phyloP scores from a whole-genome alignment of 2,329 filamentous ascomycete species.

The Paramyrothecium roridum region DNA sequence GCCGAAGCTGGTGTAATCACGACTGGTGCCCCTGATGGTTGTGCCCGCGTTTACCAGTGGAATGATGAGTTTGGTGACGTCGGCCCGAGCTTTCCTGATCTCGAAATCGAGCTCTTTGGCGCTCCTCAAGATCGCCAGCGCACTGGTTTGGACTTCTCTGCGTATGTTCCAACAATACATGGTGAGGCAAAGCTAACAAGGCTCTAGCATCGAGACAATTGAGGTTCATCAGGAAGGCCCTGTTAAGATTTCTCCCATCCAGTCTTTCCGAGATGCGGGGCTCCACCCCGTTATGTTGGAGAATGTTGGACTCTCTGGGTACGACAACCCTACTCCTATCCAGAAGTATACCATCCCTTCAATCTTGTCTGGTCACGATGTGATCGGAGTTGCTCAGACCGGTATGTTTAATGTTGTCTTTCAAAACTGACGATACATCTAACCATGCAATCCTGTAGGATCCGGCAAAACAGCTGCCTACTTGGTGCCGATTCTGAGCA shows the following conservation, averaged over 20 bases:
- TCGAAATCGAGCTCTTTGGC: slow-evolving; percentile 77
- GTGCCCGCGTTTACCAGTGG: slow-evolving; percentile 75
- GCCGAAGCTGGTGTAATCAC: neutral
- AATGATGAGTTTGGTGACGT: slow-evolving; percentile 83
- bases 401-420: slow-evolving; percentile 52
- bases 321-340: slow-evolving; percentile 75
- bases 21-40: neutral
- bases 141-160: slow-evolving; percentile 61
- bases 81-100: slow-evolving; percentile 64
- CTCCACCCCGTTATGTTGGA: slow-evolving; percentile 80
- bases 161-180: slow-evolving; percentile 38
- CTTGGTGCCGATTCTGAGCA: slow-evolving; percentile 81
- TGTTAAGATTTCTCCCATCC: slow-evolving; percentile 45
- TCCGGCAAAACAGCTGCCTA: slow-evolving; percentile 97
- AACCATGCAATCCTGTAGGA: slow-evolving; percentile 47
- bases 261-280: slow-evolving; percentile 69
- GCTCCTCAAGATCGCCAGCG: slow-evolving; percentile 46
- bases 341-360: slow-evolving; percentile 83
- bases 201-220: slow-evolving; percentile 50
- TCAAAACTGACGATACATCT: neutral
- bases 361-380: slow-evolving; percentile 71
- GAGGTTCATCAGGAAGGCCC: slow-evolving; percentile 56
- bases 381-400: slow-evolving; percentile 89
- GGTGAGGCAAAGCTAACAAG: slow-evolving; percentile 13
- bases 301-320: slow-evolving; percentile 73